Evolutionary conservation across 2,329 filamentous ascomycete species (phyloP), one percentile per base, ranked within the genome.

Genomic region (Trichoderma gracile): DNA sequence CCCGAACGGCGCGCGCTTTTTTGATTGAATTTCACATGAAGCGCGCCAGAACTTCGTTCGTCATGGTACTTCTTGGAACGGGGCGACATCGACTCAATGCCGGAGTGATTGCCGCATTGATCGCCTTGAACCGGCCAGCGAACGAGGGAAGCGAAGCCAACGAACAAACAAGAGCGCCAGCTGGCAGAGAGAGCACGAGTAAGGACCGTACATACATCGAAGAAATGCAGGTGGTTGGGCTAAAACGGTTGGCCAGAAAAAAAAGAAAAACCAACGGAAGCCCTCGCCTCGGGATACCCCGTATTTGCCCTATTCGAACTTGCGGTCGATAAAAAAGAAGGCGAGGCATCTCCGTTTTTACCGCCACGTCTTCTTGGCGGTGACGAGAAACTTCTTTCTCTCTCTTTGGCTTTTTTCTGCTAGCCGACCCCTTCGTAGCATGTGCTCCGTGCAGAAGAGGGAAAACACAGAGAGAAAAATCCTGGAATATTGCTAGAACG

Each of bases 61-160:
- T 14, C 1, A 10, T 38, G 40, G 54, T 30, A 27, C n/a, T 38
- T 60, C 21, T 21, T 52, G 57, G 57, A 27, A 61, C 58, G 27
- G 27, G 30, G 30, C 1, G 8, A 8, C 8, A 30, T 30, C 30
- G 30, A 30, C 7, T 30, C 40, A 52, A 33, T 30, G 58, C 47
- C 47, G 58, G 58, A 61, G 58, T 38, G 21, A 61, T 45, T 61
- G 58, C 58, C 58, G 58, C 58, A 61, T 61, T 61, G 40, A 61
- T 61, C 17, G 43, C 43, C 58, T 21, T 19, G 23, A 42, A 49
- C 57, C 33, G 38, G 46, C 57, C 57, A 52, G 49, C 49, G 47
- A 40, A 14, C 33, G 33, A 38, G 25, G 25, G 10, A 38, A 38
- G 30, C 45, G 30, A 25, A 47, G 30, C 45, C 42, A 52, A 19